Evolutionary conservation across 1,139 yeast genomes (phyloP).

Genomic region (Zhuliangozyma blackwelliae): DNA sequence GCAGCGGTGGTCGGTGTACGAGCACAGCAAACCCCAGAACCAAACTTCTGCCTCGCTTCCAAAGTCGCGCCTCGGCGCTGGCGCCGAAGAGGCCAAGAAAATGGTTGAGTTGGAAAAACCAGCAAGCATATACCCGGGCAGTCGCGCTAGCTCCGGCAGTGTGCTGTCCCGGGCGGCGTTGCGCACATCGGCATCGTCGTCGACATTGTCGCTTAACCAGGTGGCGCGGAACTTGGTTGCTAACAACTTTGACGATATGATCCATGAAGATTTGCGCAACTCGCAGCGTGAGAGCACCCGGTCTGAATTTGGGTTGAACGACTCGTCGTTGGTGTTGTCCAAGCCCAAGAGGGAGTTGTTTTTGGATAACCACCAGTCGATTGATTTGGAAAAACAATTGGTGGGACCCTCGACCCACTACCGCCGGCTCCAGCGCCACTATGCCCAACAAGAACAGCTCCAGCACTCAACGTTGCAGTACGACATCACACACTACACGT

Average conservation of each 20-base stretch:
- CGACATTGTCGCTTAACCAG: neutral
- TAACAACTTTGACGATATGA: neutral
- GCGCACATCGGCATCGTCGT: neutral
- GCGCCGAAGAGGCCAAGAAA: neutral
- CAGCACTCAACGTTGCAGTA: slow-evolving; percentile 2
- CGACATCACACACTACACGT: slow-evolving; percentile 10
- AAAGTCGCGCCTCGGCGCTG: too few species aligned
- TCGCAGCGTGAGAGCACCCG: neutral
- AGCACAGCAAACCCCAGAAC: slow-evolving; percentile 10
- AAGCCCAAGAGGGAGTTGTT: slow-evolving; percentile 6
- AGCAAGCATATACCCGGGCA: neutral
- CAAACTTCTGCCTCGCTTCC: neutral
- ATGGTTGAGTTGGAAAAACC: too few species aligned
- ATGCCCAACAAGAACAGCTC: slow-evolving; percentile 1
- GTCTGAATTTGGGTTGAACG: neutral
- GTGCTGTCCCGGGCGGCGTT: slow-evolving; percentile 1
- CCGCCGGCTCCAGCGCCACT: neutral
- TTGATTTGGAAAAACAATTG: slow-evolving; percentile 6
- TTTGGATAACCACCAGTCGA: slow-evolving; percentile 1
- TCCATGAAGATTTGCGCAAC: neutral
- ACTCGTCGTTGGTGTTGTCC: slow-evolving; percentile 5
- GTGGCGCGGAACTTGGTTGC: neutral
- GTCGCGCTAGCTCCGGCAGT: neutral
- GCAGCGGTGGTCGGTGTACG: slow-evolving; percentile 27
- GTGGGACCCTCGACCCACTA: neutral